Conservation (phyloP, 2,329 filamentous ascomycete genomes). For the Pezicula radicicola region DNA sequence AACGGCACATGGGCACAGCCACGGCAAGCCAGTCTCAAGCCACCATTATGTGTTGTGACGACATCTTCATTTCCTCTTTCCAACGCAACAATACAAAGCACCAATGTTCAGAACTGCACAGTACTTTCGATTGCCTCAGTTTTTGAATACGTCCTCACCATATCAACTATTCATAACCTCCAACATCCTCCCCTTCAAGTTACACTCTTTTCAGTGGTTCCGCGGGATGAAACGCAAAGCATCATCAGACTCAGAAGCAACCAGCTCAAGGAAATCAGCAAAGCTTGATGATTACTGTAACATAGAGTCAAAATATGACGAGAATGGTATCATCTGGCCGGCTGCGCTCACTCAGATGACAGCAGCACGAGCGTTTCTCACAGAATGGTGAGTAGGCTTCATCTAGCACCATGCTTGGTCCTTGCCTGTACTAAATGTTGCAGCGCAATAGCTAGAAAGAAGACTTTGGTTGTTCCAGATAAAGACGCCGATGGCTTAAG, state of each 20-base stretch:
- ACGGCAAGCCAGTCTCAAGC: no score
- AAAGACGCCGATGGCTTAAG: constrained; percentile 68
- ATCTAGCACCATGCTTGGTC: not conserved
- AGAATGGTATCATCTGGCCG: constrained; percentile 50
- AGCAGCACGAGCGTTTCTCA: constrained; percentile 52
- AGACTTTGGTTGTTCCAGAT: constrained; percentile 61
- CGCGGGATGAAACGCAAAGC: constrained; percentile 17
- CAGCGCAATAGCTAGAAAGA: constrained; percentile 48
- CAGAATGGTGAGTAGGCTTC: constrained; percentile 46
- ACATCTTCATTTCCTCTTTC: constrained; percentile 3
- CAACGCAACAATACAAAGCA: constrained; percentile 2
- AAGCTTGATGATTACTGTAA: constrained; percentile 24
- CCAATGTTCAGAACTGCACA: not conserved
- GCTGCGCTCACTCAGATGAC: constrained; percentile 54
- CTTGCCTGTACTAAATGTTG: not conserved
- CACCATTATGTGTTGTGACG: no score
- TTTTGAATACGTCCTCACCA: not conserved
- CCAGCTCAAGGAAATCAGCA: constrained; percentile 6
- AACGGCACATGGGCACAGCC: no score
- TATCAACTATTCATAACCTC: not conserved
- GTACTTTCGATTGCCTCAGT: not conserved
- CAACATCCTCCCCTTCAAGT: not conserved
- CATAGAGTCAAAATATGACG: constrained; percentile 6
- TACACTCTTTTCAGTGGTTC: not conserved
- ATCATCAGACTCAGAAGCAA: not conserved